Percentiles rank a stretch among this genome's conserved stretches.
Conservation (phyloP, 805 yeast species). For the Blastobotrys attinorum region DNA sequence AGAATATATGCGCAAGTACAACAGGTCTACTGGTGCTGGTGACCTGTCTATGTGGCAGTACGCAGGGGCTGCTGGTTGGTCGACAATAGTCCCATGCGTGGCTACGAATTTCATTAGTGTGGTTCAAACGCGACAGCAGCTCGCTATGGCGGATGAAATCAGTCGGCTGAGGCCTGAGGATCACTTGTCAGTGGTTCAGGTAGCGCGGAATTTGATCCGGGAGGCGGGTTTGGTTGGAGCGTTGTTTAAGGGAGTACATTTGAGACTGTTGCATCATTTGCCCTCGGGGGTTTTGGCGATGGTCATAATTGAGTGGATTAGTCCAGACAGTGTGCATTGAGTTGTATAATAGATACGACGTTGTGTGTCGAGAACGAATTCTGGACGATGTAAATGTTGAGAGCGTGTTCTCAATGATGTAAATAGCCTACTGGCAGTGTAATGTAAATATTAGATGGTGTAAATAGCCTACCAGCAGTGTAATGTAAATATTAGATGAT, state of each 20-base stretch:
- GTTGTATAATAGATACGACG: too few relatives aligned
- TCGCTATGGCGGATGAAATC: slow-evolving; percentile 34
- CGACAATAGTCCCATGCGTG: slow-evolving; percentile 30
- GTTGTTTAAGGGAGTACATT: slow-evolving; percentile 30
- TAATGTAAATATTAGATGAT: too few relatives aligned
- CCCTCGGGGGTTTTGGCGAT: slow-evolving; percentile 35
- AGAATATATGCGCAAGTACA: not conserved
- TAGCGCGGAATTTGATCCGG: slow-evolving; percentile 29
- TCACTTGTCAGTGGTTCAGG: slow-evolving; percentile 25
- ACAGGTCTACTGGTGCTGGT: slow-evolving; percentile 1
- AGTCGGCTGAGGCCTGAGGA: slow-evolving; percentile 32
- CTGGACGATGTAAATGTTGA: too few relatives aligned
- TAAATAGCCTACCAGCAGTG: too few relatives aligned
- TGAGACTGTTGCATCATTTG: slow-evolving; percentile 31
- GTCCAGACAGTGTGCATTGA: not conserved
- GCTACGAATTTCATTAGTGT: slow-evolving; percentile 35
- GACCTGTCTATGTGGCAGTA: slow-evolving; percentile 20
- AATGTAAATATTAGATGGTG: not conserved
- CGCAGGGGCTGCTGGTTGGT: slow-evolving; percentile 30
- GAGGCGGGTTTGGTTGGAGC: slow-evolving; percentile 32
- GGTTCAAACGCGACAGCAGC: slow-evolving; percentile 38
- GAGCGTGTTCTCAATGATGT: too few relatives aligned
- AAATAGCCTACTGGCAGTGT: too few relatives aligned
- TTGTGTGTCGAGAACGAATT: too few relatives aligned
- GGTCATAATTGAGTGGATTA: slow-evolving; percentile 30